Evolutionary conservation across 2,329 filamentous ascomycete species (phyloP).

Genomic region (Thelonectria discophora): DNA sequence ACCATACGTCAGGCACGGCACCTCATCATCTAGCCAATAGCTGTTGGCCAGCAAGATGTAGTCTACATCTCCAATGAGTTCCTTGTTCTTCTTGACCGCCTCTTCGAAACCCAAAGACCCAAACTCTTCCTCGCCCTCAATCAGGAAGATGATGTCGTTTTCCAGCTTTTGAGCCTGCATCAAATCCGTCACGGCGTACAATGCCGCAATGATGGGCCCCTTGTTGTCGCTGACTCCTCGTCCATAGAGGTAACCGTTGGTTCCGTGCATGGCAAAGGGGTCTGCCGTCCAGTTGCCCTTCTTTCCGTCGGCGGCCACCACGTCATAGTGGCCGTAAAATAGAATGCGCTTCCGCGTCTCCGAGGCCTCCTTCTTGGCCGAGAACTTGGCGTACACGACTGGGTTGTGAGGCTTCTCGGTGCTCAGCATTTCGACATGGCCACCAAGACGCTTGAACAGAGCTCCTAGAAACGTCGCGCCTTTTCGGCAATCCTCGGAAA

Average conservation of each 20-base stretch:
- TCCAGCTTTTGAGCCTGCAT: conserved; percentile 83
- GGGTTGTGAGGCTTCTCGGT: conserved; percentile 84
- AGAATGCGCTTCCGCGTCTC: conserved; percentile 83
- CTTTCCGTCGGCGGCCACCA: conserved; percentile 87
- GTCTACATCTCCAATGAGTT: conserved; percentile 87
- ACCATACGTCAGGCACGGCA: conserved; percentile 94
- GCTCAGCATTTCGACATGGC: conserved; percentile 88
- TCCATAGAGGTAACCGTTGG: conserved; percentile 93
- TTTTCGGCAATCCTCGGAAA: conserved; percentile 89
- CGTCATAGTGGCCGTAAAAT: conserved; percentile 98
- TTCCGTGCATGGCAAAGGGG: conserved; percentile 87
- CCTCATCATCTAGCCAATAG: conserved; percentile 97
- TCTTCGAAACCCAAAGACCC: conserved; percentile 91
- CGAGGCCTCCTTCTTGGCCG: conserved; percentile 73
- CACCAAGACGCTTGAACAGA: conserved; percentile 91
- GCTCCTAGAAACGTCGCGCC: conserved; percentile 91
- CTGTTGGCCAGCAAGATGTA: conserved; percentile 97
- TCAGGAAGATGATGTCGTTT: conserved; percentile 91
- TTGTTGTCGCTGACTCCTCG: conserved; percentile 99
- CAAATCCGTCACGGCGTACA: conserved; percentile 92
- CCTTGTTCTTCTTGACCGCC: conserved; percentile 80
- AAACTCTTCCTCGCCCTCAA: conserved; percentile 96
- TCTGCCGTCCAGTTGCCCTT: conserved; percentile 86
- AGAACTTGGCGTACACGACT: conserved; percentile 91
- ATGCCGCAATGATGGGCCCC: conserved; percentile 90